Evolutionary conservation across 148 eudicot species (phyloP).

Genomic region (Cornus controversa): DNA sequence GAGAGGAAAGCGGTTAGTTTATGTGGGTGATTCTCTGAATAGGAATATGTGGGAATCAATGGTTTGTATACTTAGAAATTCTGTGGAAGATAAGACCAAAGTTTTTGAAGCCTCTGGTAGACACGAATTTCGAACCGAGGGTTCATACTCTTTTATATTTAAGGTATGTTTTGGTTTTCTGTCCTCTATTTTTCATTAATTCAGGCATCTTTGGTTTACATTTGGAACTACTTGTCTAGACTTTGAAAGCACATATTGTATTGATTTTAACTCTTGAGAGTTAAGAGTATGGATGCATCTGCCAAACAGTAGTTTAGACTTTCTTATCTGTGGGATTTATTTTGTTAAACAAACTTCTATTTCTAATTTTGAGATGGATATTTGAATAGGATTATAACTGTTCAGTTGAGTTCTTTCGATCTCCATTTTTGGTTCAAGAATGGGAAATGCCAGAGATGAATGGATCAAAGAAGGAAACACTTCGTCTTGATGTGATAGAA

Average conservation of each 20-base stretch:
- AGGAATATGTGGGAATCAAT: constrained; percentile 93
- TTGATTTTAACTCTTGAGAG: neutral
- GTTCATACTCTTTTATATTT: constrained; percentile 61
- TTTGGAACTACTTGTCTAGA: neutral
- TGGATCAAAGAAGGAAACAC: constrained; percentile 60
- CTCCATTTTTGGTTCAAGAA: constrained; percentile 68
- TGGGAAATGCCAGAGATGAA: constrained; percentile 46
- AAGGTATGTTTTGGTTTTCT: constrained; percentile 26
- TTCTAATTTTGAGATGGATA: neutral
- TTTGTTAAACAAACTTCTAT: neutral
- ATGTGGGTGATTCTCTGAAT: constrained; percentile 84
- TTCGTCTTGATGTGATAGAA: constrained; percentile 63
- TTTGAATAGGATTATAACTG: constrained; percentile 53
- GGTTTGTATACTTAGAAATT: constrained; percentile 58
- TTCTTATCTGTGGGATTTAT: neutral
- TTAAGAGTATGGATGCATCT: neutral
- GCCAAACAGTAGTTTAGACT: neutral
- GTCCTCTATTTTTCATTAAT: neutral
- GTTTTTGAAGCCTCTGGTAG: constrained; percentile 74
- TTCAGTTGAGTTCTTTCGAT: constrained; percentile 64
- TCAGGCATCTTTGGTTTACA: neutral
- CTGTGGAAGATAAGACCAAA: constrained; percentile 47
- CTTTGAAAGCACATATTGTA: neutral
- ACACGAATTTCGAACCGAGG: constrained; percentile 48
- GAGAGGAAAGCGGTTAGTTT: constrained; percentile 70